A percentile compares a stretch with the other conserved stretches of the same genome.
Conservation (phyloP, 148 eudicot genomes). For the Rhododendron ovatum region DNA sequence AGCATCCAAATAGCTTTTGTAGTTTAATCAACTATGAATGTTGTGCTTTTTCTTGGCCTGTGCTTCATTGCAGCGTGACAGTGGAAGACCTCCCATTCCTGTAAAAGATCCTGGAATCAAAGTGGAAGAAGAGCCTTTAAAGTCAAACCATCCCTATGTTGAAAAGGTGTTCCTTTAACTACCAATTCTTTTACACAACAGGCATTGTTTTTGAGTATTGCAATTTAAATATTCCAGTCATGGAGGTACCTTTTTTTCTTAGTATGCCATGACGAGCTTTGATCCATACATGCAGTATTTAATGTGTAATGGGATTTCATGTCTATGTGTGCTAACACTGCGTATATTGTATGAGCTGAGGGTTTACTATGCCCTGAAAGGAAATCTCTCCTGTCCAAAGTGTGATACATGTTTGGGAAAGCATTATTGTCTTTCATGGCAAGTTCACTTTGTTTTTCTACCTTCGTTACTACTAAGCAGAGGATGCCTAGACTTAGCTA, state of each 20-base stretch:
- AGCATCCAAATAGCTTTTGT: neutral
- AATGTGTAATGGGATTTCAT: neutral
- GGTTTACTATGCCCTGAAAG: neutral
- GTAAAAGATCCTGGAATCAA: constrained; percentile 78
- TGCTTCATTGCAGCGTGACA: constrained; percentile 65
- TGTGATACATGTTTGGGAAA: neutral
- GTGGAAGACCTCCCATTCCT: constrained; percentile 87
- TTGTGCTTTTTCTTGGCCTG: constrained; percentile 5
- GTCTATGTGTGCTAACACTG: neutral
- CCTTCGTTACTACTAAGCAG: neutral
- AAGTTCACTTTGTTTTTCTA: neutral
- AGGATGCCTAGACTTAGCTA: neutral
- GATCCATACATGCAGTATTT: neutral
- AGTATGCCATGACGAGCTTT: neutral
- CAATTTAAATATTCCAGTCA: neutral
- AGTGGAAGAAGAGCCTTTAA: constrained; percentile 78
- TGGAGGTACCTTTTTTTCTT: neutral
- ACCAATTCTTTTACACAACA: neutral
- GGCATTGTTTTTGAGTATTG: neutral
- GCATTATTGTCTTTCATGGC: neutral
- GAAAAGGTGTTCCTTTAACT: constrained; percentile 55
- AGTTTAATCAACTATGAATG: neutral
- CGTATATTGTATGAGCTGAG: neutral
- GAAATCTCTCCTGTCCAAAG: neutral
- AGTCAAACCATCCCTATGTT: constrained; percentile 92